phyloP scores from a whole-genome alignment of 345 rosid species.

The Ceriops zippeliana region DNA sequence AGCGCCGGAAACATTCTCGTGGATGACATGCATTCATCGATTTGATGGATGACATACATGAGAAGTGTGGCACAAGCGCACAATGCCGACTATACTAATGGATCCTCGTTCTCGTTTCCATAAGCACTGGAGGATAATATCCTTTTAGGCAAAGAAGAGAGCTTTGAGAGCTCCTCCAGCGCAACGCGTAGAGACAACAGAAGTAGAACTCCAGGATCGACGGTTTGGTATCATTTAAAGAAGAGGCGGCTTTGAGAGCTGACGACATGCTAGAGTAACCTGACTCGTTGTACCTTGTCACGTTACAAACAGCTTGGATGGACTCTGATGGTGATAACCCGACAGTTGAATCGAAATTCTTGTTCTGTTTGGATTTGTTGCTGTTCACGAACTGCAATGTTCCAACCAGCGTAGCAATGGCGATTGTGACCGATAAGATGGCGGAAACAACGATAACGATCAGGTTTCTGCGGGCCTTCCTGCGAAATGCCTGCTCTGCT shows the following conservation, averaged over 20 bases:
- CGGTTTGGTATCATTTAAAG: constrained; percentile 1
- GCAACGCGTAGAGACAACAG: constrained; percentile 54
- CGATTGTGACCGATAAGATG: constrained; percentile 9
- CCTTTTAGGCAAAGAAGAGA: constrained; percentile 33
- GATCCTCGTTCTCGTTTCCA: constrained; percentile 1
- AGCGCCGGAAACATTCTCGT: not conserved
- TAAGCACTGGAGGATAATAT: constrained; percentile 15
- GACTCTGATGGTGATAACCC: not conserved
- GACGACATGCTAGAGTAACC: constrained; percentile 28
- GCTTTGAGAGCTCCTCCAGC: constrained; percentile 35
- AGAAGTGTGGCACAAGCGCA: constrained; percentile 16
- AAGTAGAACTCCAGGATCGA: constrained; percentile 43
- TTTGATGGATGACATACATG: too few relatives aligned
- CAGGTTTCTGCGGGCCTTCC: constrained; percentile 21
- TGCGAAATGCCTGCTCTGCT: constrained; percentile 22
- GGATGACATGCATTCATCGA: constrained; percentile 14
- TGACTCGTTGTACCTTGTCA: constrained; percentile 26
- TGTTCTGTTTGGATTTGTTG: not conserved
- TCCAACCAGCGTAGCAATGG: constrained; percentile 12
- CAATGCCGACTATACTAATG: constrained; percentile 14
- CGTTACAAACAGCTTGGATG: constrained; percentile 25
- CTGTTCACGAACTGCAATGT: not conserved
- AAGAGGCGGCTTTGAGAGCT: constrained; percentile 17
- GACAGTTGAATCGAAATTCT: not conserved
- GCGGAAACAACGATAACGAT: constrained; percentile 15